Conservation (phyloP, 805 yeast species). For the Candida ascalaphidarum region DNA sequence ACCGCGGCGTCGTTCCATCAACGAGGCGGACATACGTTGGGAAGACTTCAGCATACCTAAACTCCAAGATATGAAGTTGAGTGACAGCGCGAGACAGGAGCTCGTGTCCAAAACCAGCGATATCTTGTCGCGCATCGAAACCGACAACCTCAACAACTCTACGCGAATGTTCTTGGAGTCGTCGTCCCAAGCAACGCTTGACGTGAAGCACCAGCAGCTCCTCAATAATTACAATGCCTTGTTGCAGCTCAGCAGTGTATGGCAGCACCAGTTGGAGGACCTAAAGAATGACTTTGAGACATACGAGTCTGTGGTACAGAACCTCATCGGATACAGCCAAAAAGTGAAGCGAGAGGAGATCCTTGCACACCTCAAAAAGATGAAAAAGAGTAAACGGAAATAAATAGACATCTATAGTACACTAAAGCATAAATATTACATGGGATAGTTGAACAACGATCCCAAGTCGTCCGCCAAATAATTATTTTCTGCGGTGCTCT, state of each 20-base stretch:
- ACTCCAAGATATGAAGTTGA: constrained; percentile 20
- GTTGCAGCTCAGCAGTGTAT: constrained; percentile 27
- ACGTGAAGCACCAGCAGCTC: constrained; percentile 27
- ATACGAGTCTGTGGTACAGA: constrained; percentile 83
- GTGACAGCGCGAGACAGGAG: constrained; percentile 15
- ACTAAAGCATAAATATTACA: constrained; percentile 1
- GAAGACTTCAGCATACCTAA: constrained; percentile 26
- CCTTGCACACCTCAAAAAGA: constrained; percentile 20
- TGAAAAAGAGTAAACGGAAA: constrained; percentile 13
- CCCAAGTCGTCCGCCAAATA: constrained; percentile 16
- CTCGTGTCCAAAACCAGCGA: constrained; percentile 17
- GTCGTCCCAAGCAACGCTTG: constrained; percentile 19
- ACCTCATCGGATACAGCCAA: constrained; percentile 85
- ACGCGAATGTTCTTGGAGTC: constrained; percentile 16
- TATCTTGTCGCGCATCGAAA: constrained; percentile 21
- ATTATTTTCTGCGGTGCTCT: constrained; percentile 13
- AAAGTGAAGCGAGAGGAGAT: constrained; percentile 50
- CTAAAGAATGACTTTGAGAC: constrained; percentile 59
- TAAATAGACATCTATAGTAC: not conserved
- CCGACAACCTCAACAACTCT: constrained; percentile 24
- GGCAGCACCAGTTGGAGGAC: constrained; percentile 44
- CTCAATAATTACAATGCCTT: constrained; percentile 16
- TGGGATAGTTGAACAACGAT: constrained; percentile 19
- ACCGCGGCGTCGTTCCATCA: constrained; percentile 13
- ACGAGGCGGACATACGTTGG: constrained; percentile 27